These are phyloP conservation scores for Aspergillus avenaceus DNA, from an alignment of 495 filamentous ascomycete species.

Conservation along the genomic window DNA sequence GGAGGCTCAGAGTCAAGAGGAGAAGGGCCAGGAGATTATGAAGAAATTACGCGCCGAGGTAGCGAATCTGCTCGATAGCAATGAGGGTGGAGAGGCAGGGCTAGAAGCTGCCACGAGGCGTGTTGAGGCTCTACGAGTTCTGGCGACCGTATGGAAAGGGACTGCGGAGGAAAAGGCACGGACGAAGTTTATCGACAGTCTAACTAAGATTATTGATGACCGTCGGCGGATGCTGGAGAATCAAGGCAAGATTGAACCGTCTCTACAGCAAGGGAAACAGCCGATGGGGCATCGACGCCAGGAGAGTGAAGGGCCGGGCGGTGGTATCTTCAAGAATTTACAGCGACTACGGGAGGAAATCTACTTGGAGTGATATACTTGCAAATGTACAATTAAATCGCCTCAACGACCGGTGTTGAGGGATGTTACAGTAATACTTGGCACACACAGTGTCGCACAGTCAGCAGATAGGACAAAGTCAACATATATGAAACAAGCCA, in stretches of 20 bases:
- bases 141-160: constrained; percentile 82
- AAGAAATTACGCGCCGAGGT: constrained; percentile 70
- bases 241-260: constrained; percentile 41
- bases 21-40: constrained; percentile 72
- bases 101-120: constrained; percentile 66
- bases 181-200: constrained; percentile 70
- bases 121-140: constrained; percentile 66
- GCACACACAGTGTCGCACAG: too few relatives aligned
- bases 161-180: constrained; percentile 90
- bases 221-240: constrained; percentile 53
- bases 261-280: constrained; percentile 16
- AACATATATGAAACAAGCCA: constrained; percentile 10
- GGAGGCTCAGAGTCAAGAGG: constrained; percentile 62
- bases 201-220: constrained; percentile 59
- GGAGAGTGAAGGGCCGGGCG: constrained; percentile 51
- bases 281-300: constrained; percentile 25
- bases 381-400: neutral
- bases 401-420: too few relatives aligned
- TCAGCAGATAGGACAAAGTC: too few relatives aligned
- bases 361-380: constrained; percentile 45
- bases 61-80: constrained; percentile 55
- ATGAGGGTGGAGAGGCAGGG: constrained; percentile 31
- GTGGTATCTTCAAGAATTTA: constrained; percentile 75
- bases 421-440: too few relatives aligned
- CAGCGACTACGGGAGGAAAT: constrained; percentile 75